These are phyloP conservation scores for Asterophora parasitica DNA, from an alignment of 768 basidiomycete genomes.

Conservation along the genomic window DNA sequence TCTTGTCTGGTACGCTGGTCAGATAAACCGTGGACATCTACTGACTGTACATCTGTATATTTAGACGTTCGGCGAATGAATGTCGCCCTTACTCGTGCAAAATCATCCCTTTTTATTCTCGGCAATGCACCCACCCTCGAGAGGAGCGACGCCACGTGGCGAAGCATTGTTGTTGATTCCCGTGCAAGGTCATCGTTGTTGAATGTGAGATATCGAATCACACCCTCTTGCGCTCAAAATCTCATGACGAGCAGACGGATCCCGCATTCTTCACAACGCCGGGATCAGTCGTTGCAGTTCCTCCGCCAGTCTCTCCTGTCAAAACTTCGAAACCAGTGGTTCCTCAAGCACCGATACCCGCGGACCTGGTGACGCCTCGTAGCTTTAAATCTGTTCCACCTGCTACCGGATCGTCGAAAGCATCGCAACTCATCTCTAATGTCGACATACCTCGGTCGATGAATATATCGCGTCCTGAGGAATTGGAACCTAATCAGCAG, in stretches of 20 bases:
- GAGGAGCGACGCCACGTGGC: conserved; percentile 79
- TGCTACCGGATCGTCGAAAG: conserved; percentile 3
- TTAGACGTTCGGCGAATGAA: conserved; percentile 91
- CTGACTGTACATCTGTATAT: background rate
- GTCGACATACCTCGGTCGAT: background rate
- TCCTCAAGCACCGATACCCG: conserved; percentile 12
- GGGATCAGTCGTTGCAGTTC: background rate
- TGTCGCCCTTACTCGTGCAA: conserved; percentile 96
- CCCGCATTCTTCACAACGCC: conserved; percentile 22
- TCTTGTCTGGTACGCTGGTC: conserved; percentile 62
- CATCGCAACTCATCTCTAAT: background rate
- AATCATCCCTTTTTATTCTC: conserved; percentile 89
- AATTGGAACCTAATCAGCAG: background rate
- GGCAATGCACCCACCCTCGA: conserved; percentile 89
- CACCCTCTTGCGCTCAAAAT: background rate
- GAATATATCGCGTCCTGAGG: background rate
- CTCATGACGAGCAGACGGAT: conserved; percentile 19
- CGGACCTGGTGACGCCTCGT: conserved; percentile 17
- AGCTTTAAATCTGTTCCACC: conserved; percentile 12
- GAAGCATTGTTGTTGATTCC: conserved; percentile 72
- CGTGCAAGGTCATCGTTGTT: conserved; percentile 55
- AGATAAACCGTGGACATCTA: background rate
- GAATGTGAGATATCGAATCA: conserved; percentile 40
- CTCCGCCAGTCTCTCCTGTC: conserved; percentile 19
- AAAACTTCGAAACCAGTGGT: conserved; percentile 8